Evolutionary conservation across 202 grass and related monocot genomes (phyloP), one percentile per base, ranked within the genome.

Genomic region (Zoysia matrella): DNA sequence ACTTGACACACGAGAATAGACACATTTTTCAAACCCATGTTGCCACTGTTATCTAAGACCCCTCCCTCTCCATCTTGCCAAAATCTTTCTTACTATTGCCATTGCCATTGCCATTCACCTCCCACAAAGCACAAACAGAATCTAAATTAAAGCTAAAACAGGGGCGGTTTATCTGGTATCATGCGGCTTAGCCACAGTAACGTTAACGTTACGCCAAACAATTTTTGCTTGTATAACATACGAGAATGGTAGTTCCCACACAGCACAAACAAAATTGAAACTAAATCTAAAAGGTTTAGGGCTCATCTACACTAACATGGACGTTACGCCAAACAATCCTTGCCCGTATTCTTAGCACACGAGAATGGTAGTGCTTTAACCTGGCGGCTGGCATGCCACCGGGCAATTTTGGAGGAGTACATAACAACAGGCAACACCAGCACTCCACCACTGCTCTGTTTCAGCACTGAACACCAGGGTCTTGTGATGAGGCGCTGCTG

Each of bases 401-500:
- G 73, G 47, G 45, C 74, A 72, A 65, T 16, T 44, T 30, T 60
- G 39, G 22, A 47, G 30, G 2, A n/a, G 12, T 54, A 36, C 56
- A 73, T 40, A 47, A 39, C 84, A 65, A 65, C 47, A 42, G 75
- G 60, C 47, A 36, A 65, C 30, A 22, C 72, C 55, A 45, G 65
- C 22, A 51, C 47, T n/a, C 47, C 10, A 61, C 47, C 60, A 36
- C 74, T 60, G 36, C 36, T 69, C 40, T 68, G 11, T 72, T 74
- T 64, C 7, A 16, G 63, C 53, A 52, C 71, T 43, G 66, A 71
- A 71, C 64, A 75, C 15, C 41, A 56, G 56, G 76, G 76, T 76
- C 82, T 66, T 81, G 76, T 70, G 75, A 70, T 51, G 81, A 43
- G 60, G 39, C 8, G 7, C 45, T 80, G 87, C 80, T 80, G 83